phyloP scores from a whole-genome alignment of 1,284 basidiomycete species.

The Trichosporon coremiiforme region DNA sequence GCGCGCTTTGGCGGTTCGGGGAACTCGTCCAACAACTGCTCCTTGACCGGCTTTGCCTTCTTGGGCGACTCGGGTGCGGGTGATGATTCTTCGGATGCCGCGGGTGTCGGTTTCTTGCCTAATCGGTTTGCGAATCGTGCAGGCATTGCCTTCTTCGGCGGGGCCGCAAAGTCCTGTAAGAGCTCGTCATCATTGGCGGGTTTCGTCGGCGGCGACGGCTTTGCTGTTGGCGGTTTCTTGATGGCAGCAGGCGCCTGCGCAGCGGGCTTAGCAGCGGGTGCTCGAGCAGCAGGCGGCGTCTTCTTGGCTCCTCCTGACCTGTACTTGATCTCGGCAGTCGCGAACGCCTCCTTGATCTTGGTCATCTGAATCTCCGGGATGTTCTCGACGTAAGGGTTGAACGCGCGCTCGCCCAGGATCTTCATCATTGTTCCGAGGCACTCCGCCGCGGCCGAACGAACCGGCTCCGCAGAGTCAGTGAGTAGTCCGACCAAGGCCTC shows the following conservation, averaged over 20 bases:
- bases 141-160: conserved; percentile 20
- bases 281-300: conserved; percentile 52
- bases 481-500: conserved; percentile 76
- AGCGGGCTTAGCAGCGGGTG: conserved; percentile 57
- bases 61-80: conserved; percentile 34
- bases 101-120: conserved; percentile 16
- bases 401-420: conserved; percentile 90
- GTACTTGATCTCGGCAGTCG: conserved; percentile 82
- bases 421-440: conserved; percentile 93
- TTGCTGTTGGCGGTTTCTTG: conserved; percentile 59
- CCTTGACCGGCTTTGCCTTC: conserved; percentile 37
- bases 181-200: not conserved
- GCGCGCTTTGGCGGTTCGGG: conserved; percentile 36
- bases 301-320: conserved; percentile 66
- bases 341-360: conserved; percentile 93
- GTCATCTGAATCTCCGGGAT: conserved; percentile 85
- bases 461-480: conserved; percentile 87
- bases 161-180: conserved; percentile 19
- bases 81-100: conserved; percentile 11
- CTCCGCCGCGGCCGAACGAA: conserved; percentile 83
- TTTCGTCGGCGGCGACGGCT: conserved; percentile 8
- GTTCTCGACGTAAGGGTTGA: conserved; percentile 83
- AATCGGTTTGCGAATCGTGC: conserved; percentile 12
- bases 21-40: conserved; percentile 35
- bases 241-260: conserved; percentile 56